phyloP scores from a whole-genome alignment of 2,329 filamentous ascomycete species.

The Keithomyces neogunnii region DNA sequence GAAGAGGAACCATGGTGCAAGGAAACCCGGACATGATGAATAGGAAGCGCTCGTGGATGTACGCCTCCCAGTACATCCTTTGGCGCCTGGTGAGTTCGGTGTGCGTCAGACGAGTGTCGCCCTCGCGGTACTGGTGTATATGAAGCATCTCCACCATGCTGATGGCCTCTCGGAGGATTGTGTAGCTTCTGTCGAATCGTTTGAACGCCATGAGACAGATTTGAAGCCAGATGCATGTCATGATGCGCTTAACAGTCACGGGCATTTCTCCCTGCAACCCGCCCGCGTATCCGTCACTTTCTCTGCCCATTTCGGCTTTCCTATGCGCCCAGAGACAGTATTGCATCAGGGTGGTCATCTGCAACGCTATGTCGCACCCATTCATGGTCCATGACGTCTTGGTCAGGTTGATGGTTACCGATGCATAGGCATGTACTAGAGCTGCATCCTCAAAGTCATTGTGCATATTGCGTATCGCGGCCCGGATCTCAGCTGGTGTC shows the following conservation, averaged over 20 bases:
- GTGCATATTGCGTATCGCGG: conserved; percentile 24
- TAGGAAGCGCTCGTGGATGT: conserved; percentile 34
- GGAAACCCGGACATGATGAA: conserved; percentile 40
- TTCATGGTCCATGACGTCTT: conserved; percentile 20
- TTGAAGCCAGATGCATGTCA: conserved; percentile 42
- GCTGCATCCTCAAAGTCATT: conserved; percentile 23
- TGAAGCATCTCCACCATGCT: conserved; percentile 34
- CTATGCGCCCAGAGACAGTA: conserved; percentile 15
- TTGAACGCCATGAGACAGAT: conserved; percentile 40
- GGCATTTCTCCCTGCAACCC: conserved; percentile 27
- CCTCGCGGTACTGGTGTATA: conserved; percentile 29
- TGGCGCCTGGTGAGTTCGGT: conserved; percentile 12
- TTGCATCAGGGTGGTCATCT: conserved; percentile 20
- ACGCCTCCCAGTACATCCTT: conserved; percentile 16
- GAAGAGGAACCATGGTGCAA: conserved; percentile 24
- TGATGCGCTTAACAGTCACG: conserved; percentile 33
- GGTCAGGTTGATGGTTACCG: conserved; percentile 27
- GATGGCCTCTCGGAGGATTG: conserved; percentile 39
- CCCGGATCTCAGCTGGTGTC: conserved; percentile 20
- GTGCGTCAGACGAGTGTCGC: conserved; percentile 8
- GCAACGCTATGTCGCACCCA: conserved; percentile 17
- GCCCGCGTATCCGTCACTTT: conserved; percentile 18
- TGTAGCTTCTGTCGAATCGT: conserved; percentile 36
- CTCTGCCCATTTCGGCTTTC: conserved; percentile 20
- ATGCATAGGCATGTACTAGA: conserved; percentile 26